Percentiles rank a stretch among this genome's conserved stretches.
Evolutionary conservation across 345 rosid genomes (phyloP).

Genomic region (Rubroshorea leprosula): DNA sequence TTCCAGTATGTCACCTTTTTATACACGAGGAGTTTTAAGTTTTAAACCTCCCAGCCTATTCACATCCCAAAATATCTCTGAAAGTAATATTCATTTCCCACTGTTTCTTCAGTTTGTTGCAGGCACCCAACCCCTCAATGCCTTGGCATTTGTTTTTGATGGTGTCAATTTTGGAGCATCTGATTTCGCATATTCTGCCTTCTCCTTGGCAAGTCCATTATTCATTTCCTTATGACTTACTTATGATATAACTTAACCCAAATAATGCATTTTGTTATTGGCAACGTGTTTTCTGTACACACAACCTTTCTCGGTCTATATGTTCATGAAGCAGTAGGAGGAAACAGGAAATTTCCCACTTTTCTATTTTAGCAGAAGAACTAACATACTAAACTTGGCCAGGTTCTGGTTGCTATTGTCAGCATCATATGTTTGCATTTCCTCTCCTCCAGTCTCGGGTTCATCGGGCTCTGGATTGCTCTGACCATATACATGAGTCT

Average conservation of each 20-base stretch:
- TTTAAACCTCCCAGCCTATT: not conserved
- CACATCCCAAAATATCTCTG: not conserved
- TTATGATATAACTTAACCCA: too few species aligned
- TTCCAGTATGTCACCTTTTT: constrained; percentile 65
- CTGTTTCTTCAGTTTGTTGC: constrained; percentile 29
- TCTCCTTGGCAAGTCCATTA: constrained; percentile 31
- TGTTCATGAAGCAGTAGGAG: constrained; percentile 32
- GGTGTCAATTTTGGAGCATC: constrained; percentile 49
- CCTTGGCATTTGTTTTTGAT: constrained; percentile 41
- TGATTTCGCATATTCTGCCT: constrained; percentile 43
- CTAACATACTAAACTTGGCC: too few species aligned
- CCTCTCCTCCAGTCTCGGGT: constrained; percentile 30
- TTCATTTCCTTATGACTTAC: not conserved
- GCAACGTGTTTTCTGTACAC: too few species aligned
- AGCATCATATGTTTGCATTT: constrained; percentile 29
- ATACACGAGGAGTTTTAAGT: not conserved
- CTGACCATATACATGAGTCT: constrained; percentile 42
- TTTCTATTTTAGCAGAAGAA: too few species aligned
- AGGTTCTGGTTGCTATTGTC: constrained; percentile 6
- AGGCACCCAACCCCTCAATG: constrained; percentile 34
- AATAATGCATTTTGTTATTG: not conserved
- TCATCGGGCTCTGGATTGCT: constrained; percentile 41
- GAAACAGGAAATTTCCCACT: too few species aligned
- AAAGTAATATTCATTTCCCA: not conserved
- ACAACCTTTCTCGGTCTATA: too few species aligned